Conservation (phyloP, 441 rosid species). For the Syzygium malaccense region DNA sequence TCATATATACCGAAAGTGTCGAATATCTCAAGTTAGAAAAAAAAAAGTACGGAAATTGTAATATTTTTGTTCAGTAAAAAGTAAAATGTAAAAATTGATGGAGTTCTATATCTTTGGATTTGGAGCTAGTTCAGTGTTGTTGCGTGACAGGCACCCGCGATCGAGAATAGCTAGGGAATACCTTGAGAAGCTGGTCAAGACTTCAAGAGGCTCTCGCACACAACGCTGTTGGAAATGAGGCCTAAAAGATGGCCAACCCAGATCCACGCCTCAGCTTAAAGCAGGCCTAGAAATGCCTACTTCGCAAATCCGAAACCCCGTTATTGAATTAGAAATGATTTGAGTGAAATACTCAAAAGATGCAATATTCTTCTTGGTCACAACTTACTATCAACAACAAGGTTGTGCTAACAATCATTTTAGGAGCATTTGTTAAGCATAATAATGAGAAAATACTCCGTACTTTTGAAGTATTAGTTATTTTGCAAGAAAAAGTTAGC, state of each 20-base stretch:
- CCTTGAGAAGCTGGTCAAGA: not conserved
- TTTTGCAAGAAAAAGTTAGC: too few relatives aligned
- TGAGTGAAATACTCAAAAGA: not conserved
- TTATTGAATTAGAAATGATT: not conserved
- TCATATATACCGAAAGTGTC: not conserved
- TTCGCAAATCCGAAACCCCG: not conserved
- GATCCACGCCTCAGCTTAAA: not conserved
- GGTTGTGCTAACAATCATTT: not conserved
- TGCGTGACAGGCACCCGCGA: not conserved
- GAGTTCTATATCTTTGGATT: not conserved
- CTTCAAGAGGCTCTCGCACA: not conserved
- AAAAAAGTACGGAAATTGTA: not conserved
- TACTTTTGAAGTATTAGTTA: not conserved
- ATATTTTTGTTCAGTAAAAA: not conserved
- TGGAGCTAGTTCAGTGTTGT: not conserved
- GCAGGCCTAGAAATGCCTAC: not conserved
- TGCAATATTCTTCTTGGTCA: not conserved
- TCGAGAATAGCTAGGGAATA: not conserved
- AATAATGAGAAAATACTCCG: not conserved
- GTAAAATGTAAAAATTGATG: not conserved
- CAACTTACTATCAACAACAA: not conserved
- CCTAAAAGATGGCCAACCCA: not conserved
- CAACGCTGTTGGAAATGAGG: not conserved
- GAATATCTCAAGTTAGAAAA: not conserved
- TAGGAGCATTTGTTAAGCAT: not conserved